A percentile compares a stretch with the other conserved stretches of the same genome.
These are phyloP conservation scores for Diaporthe humulicola DNA, from an alignment of 2,329 filamentous ascomycete genomes.

Conservation along the genomic window DNA sequence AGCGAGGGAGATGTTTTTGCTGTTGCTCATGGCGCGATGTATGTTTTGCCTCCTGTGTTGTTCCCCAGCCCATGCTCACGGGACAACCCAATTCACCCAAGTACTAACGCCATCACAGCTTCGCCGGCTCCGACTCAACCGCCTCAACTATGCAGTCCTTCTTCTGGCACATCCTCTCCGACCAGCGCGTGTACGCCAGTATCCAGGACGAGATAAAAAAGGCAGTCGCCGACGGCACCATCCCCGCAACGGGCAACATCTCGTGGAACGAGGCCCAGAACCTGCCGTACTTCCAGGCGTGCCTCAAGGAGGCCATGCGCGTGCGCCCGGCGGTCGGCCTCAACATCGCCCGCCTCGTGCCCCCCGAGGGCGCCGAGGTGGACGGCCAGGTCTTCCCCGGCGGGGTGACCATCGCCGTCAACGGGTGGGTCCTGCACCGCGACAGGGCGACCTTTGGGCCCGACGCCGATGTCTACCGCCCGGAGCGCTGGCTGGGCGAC, in stretches of 20 bases:
- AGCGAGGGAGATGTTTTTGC: conserved; percentile 67
- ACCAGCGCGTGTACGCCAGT: conserved; percentile 54
- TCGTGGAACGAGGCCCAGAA: conserved; percentile 62
- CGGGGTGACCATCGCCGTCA: conserved; percentile 66
- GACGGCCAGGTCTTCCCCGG: conserved; percentile 65
- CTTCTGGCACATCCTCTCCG: conserved; percentile 63
- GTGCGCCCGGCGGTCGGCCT: conserved; percentile 68
- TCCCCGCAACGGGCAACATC: conserved; percentile 58
- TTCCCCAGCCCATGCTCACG: too few species aligned
- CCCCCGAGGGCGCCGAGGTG: conserved; percentile 64
- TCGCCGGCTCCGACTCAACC: conserved; percentile 72
- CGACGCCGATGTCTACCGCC: conserved; percentile 65
- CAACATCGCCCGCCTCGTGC: conserved; percentile 65
- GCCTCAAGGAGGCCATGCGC: conserved; percentile 68
- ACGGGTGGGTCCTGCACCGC: conserved; percentile 67
- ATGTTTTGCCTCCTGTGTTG: conserved; percentile 44
- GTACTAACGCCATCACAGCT: conserved; percentile 51
- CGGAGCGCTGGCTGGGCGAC: conserved; percentile 67
- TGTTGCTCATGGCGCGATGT: conserved; percentile 69
- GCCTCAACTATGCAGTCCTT: conserved; percentile 71
- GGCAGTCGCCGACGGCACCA: conserved; percentile 52
- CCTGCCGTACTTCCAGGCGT: conserved; percentile 68
- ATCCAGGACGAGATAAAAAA: conserved; percentile 59
- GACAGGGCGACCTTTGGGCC: conserved; percentile 62
- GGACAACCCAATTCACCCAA: background rate